Evolutionary conservation across 306 rosid species (phyloP), one percentile per base, ranked within the genome.

Genomic region (Cicer pinnatifidum): DNA sequence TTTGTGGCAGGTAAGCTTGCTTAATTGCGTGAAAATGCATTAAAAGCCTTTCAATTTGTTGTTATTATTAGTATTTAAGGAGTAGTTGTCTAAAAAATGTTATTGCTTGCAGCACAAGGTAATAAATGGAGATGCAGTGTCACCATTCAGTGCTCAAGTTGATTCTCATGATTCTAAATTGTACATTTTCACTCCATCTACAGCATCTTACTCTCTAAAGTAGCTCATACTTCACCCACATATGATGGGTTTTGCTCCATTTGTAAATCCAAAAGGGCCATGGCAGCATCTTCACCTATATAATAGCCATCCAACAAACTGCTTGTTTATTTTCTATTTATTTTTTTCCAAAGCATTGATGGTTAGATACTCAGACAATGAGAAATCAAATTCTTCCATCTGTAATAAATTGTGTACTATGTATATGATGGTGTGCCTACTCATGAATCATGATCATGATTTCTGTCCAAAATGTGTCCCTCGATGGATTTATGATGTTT

Each of bases 1-100:
- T 78, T 74, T 94, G 85, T 94, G 99, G 99, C 88, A 86, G 97
- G 98, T 94, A 65, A 80, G 78, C 79, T 72, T 44, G 13, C 67
- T 76, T 47, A 67, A 46, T 44, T 67, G 38, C 35, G 16, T 64
- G 40, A 44, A 65, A 80, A 62, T 38, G 39, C 78, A 33, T 28
- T 6, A 59, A 38, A 19, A 72, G 7, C 60, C 17, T 68, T 71
- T 67, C 47, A 37, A 11, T 53, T 63, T 19, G 8, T 45, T 78
- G 15, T 82, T 51, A 59, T 41, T 41, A 38, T 48, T 69, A 23
- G 9, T 6, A 56, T 75, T 62, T 20, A 35, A 53, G 52, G 39
- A 54, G 64, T 19, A 8, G 45, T 73, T 44, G 51, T 67, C 79
- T 75, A 44, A 3, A 48, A 58, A 47, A 28, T 28, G 56, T 11